Evolutionary conservation across 1,284 basidiomycete species (phyloP).

Genomic region (Wolfiporia cocos): DNA sequence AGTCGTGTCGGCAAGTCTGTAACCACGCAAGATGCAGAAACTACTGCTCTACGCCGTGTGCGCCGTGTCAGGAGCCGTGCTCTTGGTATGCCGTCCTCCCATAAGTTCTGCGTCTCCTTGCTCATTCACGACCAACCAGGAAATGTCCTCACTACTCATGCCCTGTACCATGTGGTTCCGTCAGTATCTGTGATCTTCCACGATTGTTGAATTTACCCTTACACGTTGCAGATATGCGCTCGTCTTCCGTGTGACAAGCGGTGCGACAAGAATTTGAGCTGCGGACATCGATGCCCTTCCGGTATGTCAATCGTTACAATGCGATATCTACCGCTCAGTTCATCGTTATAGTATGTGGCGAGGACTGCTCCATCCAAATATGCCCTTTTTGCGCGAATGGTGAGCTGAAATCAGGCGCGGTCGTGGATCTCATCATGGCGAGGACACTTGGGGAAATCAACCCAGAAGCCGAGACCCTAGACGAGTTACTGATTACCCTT

Average conservation of each 20-base stretch:
- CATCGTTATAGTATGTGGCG: conserved; percentile 52
- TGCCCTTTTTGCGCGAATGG: conserved; percentile 47
- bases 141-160: conserved; percentile 51
- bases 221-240: conserved; percentile 47
- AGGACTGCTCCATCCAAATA: conserved; percentile 51
- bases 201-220: neutral
- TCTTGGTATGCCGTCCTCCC: conserved; percentile 31
- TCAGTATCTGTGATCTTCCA: conserved; percentile 29
- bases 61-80: conserved; percentile 59
- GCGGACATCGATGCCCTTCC: conserved; percentile 67
- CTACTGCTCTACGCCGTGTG: conserved; percentile 50
- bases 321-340: neutral
- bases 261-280: conserved; percentile 42
- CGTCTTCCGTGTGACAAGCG: conserved; percentile 60
- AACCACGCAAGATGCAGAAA: conserved; percentile 41
- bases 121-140: conserved; percentile 16
- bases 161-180: conserved; percentile 65
- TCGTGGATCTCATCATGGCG: conserved; percentile 57
- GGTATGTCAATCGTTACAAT: conserved; percentile 31
- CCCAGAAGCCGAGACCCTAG: conserved; percentile 32
- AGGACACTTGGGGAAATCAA: conserved; percentile 46
- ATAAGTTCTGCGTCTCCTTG: neutral
- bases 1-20: conserved; percentile 52
- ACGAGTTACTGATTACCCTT: conserved; percentile 56
- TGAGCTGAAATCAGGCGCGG: conserved; percentile 31